Conservation (phyloP, 139 green algal genomes). For the Chlorella sp. region DNA sequence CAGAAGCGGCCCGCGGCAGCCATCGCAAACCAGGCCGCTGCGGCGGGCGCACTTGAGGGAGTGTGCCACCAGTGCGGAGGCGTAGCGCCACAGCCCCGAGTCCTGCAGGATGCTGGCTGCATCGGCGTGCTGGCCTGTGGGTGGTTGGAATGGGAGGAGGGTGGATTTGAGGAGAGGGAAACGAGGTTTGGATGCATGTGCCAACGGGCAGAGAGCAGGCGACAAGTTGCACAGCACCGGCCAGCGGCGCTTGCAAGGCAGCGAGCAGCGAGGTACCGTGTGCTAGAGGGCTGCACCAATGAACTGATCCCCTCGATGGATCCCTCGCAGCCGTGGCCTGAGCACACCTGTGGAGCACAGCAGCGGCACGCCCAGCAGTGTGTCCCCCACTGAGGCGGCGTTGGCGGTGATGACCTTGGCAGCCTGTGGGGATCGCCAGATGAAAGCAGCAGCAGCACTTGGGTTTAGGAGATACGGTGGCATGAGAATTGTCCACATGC, state of each 20-base stretch:
- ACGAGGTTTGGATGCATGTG: too few species aligned
- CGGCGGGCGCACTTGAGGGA: conserved; percentile 40
- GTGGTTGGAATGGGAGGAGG: neutral
- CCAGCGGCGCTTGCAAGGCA: too few species aligned
- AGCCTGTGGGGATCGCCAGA: conserved; percentile 20
- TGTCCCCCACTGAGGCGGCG: conserved; percentile 77
- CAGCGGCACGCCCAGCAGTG: conserved; percentile 83
- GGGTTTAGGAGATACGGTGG: too few species aligned
- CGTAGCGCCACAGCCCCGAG: conserved; percentile 76
- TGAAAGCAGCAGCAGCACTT: too few species aligned
- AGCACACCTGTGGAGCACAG: conserved; percentile 80
- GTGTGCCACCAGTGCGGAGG: conserved; percentile 66
- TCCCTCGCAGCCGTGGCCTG: too few species aligned
- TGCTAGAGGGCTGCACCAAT: too few species aligned
- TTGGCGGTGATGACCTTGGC: conserved; percentile 85
- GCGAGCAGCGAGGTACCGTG: too few species aligned
- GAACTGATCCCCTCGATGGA: too few species aligned
- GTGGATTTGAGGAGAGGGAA: neutral
- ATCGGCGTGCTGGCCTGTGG: conserved; percentile 63
- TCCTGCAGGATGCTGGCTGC: conserved; percentile 74
- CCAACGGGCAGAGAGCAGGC: too few species aligned
- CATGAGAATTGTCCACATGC: too few species aligned
- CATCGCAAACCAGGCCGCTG: neutral
- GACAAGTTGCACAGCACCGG: too few species aligned
- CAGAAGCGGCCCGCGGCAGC: too few species aligned